These are phyloP conservation scores for Penicillium parvum DNA, from an alignment of 495 filamentous ascomycete genomes.

Conservation along the genomic window DNA sequence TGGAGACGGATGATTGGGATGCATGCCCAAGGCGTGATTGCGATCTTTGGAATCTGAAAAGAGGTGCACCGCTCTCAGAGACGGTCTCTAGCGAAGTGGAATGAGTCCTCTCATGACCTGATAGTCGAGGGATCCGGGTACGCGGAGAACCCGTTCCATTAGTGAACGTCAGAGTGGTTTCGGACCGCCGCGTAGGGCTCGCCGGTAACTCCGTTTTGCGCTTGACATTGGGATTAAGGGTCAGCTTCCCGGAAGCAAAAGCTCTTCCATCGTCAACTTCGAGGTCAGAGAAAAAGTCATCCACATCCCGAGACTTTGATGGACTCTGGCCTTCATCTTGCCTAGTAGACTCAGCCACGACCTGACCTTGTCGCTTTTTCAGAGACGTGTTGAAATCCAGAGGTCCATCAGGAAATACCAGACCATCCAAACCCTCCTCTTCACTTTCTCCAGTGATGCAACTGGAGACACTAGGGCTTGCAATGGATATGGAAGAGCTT, in stretches of 20 bases:
- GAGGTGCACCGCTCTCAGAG: slow-evolving; percentile 79
- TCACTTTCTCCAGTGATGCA: slow-evolving; percentile 91
- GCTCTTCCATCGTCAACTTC: slow-evolving; percentile 81
- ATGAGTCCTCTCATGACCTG: slow-evolving; percentile 58
- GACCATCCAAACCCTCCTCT: slow-evolving; percentile 79
- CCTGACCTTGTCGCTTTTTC: slow-evolving; percentile 57
- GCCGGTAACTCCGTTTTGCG: slow-evolving; percentile 64
- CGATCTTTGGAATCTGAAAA: slow-evolving; percentile 53
- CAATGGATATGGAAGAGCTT: slow-evolving; percentile 79
- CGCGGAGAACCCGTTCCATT: slow-evolving; percentile 51
- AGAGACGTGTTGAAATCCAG: slow-evolving; percentile 75
- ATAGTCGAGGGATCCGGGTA: slow-evolving; percentile 60
- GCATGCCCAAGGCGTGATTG: slow-evolving; percentile 65
- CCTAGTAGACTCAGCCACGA: slow-evolving; percentile 33
- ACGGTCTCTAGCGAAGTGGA: slow-evolving; percentile 83
- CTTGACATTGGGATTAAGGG: slow-evolving; percentile 91
- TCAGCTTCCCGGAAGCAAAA: slow-evolving; percentile 73
- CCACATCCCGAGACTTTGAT: slow-evolving; percentile 46
- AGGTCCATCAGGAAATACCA: slow-evolving; percentile 77
- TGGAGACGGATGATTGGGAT: slow-evolving; percentile 61
- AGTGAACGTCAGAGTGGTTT: slow-evolving; percentile 86
- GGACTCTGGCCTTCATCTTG: slow-evolving; percentile 27
- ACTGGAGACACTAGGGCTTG: slow-evolving; percentile 88
- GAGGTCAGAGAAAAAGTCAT: slow-evolving; percentile 83
- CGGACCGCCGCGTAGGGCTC: slow-evolving; percentile 67